phyloP scores from a whole-genome alignment of 176 grass and related monocot genomes.

The Calamus simplicifolius region DNA sequence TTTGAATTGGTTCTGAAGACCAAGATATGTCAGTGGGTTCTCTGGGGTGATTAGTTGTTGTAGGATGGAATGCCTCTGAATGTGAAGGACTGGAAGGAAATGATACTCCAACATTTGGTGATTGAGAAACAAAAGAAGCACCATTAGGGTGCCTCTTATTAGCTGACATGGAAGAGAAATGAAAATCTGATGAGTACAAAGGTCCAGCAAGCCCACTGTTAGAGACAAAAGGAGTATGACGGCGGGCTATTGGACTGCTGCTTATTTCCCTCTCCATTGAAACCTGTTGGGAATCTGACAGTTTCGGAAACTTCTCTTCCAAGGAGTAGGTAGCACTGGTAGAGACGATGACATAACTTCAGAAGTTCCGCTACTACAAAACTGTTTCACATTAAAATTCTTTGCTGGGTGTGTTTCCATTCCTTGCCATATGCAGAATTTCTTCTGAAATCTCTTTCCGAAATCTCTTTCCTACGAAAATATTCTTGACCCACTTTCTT shows the following conservation, averaged over 20 bases:
- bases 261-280: background rate
- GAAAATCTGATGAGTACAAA: constrained; percentile 29
- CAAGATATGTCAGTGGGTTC: constrained; percentile 34
- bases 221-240: constrained; percentile 4
- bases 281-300: constrained; percentile 2
- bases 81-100: constrained; percentile 23
- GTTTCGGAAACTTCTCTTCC: constrained; percentile 10
- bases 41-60: constrained; percentile 31
- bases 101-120: constrained; percentile 22
- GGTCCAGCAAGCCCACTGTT: constrained; percentile 29
- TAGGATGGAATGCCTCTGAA: constrained; percentile 27
- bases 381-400: background rate
- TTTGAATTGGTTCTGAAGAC: constrained; percentile 32
- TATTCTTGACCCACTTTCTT: too few relatives aligned
- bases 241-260: background rate
- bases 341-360: constrained; percentile 7
- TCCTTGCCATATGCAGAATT: background rate
- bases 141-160: constrained; percentile 29
- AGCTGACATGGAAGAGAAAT: constrained; percentile 7
- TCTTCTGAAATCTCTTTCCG: background rate
- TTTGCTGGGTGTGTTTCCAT: background rate
- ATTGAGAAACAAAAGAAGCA: constrained; percentile 34
- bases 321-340: constrained; percentile 3
- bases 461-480: background rate
- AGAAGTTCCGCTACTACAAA: background rate